Evolutionary conservation across 768 basidiomycete genomes (phyloP).

Genomic region (Pleurotus eryngii): DNA sequence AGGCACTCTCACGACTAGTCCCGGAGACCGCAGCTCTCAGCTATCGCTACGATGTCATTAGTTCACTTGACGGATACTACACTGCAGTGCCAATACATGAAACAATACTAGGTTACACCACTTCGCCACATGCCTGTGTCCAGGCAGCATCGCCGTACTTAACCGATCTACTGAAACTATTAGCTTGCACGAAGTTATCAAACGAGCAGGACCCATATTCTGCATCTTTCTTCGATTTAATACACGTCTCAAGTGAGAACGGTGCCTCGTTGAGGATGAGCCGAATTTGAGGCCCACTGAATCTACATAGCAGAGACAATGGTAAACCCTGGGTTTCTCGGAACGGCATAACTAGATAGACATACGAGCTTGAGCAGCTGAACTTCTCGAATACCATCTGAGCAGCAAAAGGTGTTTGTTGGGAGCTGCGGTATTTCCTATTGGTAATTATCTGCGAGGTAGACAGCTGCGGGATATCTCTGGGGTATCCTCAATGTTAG

Average conservation of each 20-base stretch:
- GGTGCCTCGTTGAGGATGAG: slow-evolving; percentile 38
- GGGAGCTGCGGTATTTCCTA: slow-evolving; percentile 35
- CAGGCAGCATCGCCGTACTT: slow-evolving; percentile 28
- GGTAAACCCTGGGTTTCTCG: neutral
- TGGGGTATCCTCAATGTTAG: slow-evolving; percentile 10
- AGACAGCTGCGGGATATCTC: slow-evolving; percentile 29
- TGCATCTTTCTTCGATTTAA: slow-evolving; percentile 22
- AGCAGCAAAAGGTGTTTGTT: slow-evolving; percentile 40
- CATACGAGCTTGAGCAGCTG: slow-evolving; percentile 31
- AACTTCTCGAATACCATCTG: slow-evolving; percentile 42
- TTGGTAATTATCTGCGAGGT: slow-evolving; percentile 17
- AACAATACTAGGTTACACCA: neutral
- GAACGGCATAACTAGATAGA: neutral
- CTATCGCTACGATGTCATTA: too few species aligned
- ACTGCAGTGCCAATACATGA: too few species aligned
- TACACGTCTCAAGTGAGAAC: slow-evolving; percentile 33
- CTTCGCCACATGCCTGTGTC: slow-evolving; percentile 31
- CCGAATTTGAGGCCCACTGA: slow-evolving; percentile 34
- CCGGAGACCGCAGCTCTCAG: too few species aligned
- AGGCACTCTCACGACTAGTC: too few species aligned
- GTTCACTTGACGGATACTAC: too few species aligned
- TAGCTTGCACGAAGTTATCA: slow-evolving; percentile 28
- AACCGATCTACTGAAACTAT: slow-evolving; percentile 20
- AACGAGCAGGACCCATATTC: slow-evolving; percentile 35
- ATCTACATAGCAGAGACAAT: slow-evolving; percentile 14